Percentiles rank a stretch among this genome's conserved stretches.
These are phyloP conservation scores for Ophiocordyceps camponoti-rufipedis DNA, from an alignment of 2,329 filamentous ascomycete genomes.

Conservation along the genomic window DNA sequence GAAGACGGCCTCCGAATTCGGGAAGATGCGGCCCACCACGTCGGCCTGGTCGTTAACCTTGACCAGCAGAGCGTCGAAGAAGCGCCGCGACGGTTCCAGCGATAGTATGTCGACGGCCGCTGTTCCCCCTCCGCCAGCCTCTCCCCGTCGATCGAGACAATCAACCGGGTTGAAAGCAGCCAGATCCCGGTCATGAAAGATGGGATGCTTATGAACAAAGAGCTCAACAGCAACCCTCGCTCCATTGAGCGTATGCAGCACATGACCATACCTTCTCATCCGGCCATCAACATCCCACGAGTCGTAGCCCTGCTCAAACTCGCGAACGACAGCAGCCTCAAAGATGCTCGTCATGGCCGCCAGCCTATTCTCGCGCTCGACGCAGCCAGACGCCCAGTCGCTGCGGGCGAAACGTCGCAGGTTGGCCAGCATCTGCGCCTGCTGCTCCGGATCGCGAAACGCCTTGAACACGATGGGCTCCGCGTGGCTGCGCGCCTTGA, in stretches of 20 bases:
- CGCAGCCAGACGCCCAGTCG: conserved; percentile 63
- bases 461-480: conserved; percentile 74
- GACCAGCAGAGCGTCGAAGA: conserved; percentile 57
- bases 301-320: conserved; percentile 88
- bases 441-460: conserved; percentile 74
- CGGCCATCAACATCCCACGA: conserved; percentile 72
- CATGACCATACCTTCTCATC: conserved; percentile 79
- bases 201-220: conserved; percentile 75
- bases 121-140: not conserved
- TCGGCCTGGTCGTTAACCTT: conserved; percentile 69
- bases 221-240: conserved; percentile 62
- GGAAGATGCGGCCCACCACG: conserved; percentile 70
- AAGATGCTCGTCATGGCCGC: conserved; percentile 63
- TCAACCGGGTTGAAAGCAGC: conserved; percentile 17
- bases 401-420: conserved; percentile 60
- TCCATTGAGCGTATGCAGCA: conserved; percentile 67
- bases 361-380: conserved; percentile 52
- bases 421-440: conserved; percentile 77
- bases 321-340: conserved; percentile 73
- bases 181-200: conserved; percentile 57
- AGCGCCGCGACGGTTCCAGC: conserved; percentile 61
- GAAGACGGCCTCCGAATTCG: conserved; percentile 50
- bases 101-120: conserved; percentile 40
- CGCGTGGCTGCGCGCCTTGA: conserved; percentile 49
- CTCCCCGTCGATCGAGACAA: not conserved